phyloP scores from a whole-genome alignment of 257 asterid species.

The Solanum sparsipilum region DNA sequence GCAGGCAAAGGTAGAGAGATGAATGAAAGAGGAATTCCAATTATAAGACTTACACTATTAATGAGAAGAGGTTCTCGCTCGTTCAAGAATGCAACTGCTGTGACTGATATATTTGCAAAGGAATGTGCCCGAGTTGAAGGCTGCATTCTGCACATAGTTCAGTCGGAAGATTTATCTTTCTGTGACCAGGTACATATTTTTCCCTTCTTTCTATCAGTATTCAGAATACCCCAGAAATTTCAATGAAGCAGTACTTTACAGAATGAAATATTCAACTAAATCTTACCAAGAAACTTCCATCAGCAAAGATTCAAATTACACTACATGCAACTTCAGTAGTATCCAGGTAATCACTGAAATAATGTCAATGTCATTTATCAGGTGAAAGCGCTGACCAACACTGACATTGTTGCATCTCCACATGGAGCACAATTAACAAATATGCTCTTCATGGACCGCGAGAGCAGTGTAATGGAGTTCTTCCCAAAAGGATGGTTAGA shows the following conservation, averaged over 20 bases:
- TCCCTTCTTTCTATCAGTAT: background rate
- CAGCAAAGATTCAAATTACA: background rate
- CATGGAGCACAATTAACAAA: conserved; percentile 31
- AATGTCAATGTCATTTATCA: background rate
- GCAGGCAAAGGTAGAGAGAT: background rate
- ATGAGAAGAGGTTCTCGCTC: conserved; percentile 24
- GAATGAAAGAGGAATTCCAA: conserved; percentile 11
- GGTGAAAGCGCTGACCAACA: conserved; percentile 19
- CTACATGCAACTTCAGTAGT: background rate
- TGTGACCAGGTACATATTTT: conserved; percentile 17
- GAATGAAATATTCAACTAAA: background rate
- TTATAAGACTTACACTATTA: conserved; percentile 16
- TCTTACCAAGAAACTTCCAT: background rate
- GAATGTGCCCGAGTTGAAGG: conserved; percentile 13
- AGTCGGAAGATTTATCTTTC: conserved; percentile 26
- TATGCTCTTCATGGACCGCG: conserved; percentile 23
- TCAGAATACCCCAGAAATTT: background rate
- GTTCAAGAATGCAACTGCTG: conserved; percentile 24
- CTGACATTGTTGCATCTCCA: conserved; percentile 26
- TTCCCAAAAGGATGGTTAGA: conserved; percentile 30
- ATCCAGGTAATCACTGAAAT: background rate
- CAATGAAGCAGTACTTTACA: background rate
- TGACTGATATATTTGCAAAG: conserved; percentile 9
- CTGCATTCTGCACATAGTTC: conserved; percentile 14
- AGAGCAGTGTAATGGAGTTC: conserved; percentile 27